Evolutionary conservation across 805 yeast genomes (phyloP), one percentile per base, ranked within the genome.

Genomic region (Kodamaea jinghongensis): DNA sequence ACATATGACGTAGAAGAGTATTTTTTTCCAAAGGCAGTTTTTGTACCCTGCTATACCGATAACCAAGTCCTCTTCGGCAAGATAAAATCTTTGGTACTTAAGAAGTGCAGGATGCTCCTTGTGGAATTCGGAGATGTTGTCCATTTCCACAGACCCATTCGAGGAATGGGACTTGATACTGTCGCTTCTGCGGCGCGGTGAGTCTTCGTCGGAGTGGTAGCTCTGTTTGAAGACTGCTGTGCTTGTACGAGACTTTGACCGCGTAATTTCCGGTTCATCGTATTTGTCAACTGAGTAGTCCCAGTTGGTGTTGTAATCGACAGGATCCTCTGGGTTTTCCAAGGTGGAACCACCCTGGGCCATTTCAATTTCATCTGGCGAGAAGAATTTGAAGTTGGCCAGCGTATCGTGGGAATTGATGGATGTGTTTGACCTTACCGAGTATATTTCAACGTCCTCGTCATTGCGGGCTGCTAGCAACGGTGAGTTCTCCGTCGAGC

Each of bases 21-120:
- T 28, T 4, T 62, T 52, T 45, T 80, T 76, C 48, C 71, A 39
- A 34, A 54, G 54, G 9, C 81, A 75, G 11, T 81, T 76, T 39
- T 61, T 61, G 60, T 86, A 93, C 4, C 98, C 98, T 0, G 97
- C 99, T 46, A 93, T 85, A 45, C 96, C 96, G 44, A 93, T 77
- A 9, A 91, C 91, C 54, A 93, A 68, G 66, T 93, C 99, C 58
- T 93, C 99, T 59, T 93, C 98, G 0, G 96, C 90, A 45, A 93
- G 76, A 60, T 91, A 93, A 60, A 86, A 88, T 42, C 96, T 73
- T 62, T 93, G 99, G 48, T 71, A 74, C 40, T 66, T 67, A 36
- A 72, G 60, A 9, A 48, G 60, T 0, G 85, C 73, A 2, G 61
- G 60, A 32, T 39, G 56, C 16, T 49, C 43, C 17, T 28, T 26